Evolutionary conservation across 345 rosid species (phyloP), one percentile per base, ranked within the genome.

Genomic region (Euclidium syriacum): DNA sequence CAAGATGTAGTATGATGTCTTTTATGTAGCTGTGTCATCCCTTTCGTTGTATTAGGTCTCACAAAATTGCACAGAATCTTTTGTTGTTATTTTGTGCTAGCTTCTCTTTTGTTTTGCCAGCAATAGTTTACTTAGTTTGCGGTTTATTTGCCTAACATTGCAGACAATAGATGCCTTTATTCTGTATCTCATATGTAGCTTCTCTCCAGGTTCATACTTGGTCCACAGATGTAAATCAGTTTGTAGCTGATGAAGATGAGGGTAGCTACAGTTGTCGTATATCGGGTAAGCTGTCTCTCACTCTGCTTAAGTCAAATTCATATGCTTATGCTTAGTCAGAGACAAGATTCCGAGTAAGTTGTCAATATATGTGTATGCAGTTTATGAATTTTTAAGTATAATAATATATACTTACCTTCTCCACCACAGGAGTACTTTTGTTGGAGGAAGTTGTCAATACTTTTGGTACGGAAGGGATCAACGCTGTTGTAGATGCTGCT

Each of bases 161-260:
- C 48, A 46, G 51, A 48, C 1, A 47, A 36, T 42, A 50, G 9
- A 53, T 36, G 48, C 10, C 25, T 54, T 44, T 48, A 33, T 60
- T 53, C 62, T 22, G 24, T 35, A 11, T 52, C 65, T 19, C 64
- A 36, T 36, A 42, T 48, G 29, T 38, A 38, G 32, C 32, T 54
- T 17, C 68, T 75, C 40, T 65, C 46, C 68, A 91, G 98, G 78
- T 85, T 38, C 92, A 83, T 77, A 73, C 75, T 0, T 91, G 98
- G 98, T 86, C 87, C 9, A 62, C 55, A 61, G 96, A 91, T 86
- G 91, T 82, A 40, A 91, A 91, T 49, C 96, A 88, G 39, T 91
- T 86, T 73, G 86, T 86, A 18, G 89, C 95, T 34, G 95, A 88
- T 71, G 98, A 91, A 73, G 98, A 91, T 77, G 96, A 88, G 65